Evolutionary conservation across 2,329 filamentous ascomycete species (phyloP).

Genomic region (Achaetomium macrosporum): DNA sequence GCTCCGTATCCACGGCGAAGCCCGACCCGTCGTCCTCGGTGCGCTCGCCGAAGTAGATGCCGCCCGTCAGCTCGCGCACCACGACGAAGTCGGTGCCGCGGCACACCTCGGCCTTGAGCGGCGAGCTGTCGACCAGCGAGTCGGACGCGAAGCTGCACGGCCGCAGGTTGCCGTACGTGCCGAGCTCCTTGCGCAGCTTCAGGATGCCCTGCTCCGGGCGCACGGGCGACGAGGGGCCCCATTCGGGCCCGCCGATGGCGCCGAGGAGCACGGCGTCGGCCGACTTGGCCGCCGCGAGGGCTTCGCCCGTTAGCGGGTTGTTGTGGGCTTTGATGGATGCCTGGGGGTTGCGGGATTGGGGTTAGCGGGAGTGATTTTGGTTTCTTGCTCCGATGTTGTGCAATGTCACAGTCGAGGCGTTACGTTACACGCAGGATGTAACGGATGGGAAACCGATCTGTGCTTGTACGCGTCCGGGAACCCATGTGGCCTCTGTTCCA

Average conservation of each 20-base stretch:
- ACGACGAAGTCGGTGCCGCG: constrained; percentile 87
- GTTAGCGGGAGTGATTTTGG: constrained; percentile 9
- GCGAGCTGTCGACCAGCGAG: constrained; percentile 74
- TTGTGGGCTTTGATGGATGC: constrained; percentile 82
- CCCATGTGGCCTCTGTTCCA: not conserved
- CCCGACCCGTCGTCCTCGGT: constrained; percentile 72
- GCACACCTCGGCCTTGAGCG: constrained; percentile 80
- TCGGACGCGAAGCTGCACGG: constrained; percentile 95
- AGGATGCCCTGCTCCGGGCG: constrained; percentile 92
- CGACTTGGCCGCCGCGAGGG: constrained; percentile 73
- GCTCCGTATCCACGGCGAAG: constrained; percentile 75
- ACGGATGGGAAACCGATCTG: not conserved
- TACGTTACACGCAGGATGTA: no score
- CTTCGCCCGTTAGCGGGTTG: constrained; percentile 72
- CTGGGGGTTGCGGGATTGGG: constrained; percentile 41
- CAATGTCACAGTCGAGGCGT: no score
- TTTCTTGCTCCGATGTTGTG: no score
- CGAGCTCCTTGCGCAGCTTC: constrained; percentile 85
- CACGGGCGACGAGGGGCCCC: constrained; percentile 74
- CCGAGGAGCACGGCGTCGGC: constrained; percentile 89
- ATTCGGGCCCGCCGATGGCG: constrained; percentile 93
- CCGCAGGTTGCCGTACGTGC: constrained; percentile 89
- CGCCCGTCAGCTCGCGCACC: constrained; percentile 84
- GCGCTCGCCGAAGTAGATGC: constrained; percentile 92
- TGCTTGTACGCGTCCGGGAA: not conserved